A percentile compares a stretch with the other conserved stretches of the same genome.
Conservation (phyloP, 345 rosid species). For the Erucastrum elatum region DNA sequence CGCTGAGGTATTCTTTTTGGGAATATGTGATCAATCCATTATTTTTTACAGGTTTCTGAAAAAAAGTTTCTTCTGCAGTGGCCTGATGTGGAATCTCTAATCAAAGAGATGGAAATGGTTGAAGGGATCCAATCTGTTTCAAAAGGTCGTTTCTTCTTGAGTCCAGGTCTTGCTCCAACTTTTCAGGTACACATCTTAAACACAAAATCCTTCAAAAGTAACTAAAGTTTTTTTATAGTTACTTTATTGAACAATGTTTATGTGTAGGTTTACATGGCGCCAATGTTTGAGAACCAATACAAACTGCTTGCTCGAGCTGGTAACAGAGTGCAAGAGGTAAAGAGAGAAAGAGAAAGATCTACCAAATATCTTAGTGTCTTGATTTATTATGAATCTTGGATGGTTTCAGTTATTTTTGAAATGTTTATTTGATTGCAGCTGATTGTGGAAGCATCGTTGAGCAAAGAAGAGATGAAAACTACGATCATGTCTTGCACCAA, state of each 20-base stretch:
- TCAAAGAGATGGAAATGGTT: constrained; percentile 71
- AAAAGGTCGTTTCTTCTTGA: constrained; percentile 84
- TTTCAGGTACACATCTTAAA: constrained; percentile 61
- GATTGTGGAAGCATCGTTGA: constrained; percentile 70
- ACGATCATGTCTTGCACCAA: constrained; percentile 73
- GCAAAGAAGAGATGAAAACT: constrained; percentile 81
- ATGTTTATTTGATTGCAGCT: constrained; percentile 46
- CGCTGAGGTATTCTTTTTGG: constrained; percentile 54
- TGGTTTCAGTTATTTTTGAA: not conserved
- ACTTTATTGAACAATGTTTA: not conserved
- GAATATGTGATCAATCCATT: not conserved
- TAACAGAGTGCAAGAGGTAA: constrained; percentile 97
- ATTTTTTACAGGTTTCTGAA: not conserved
- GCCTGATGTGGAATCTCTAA: constrained; percentile 85
- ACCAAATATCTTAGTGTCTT: not conserved
- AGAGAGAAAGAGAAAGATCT: constrained; percentile 15
- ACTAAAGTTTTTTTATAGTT: not conserved
- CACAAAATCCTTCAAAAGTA: not conserved
- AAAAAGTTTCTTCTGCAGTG: constrained; percentile 53
- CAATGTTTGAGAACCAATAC: constrained; percentile 81
- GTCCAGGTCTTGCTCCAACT: constrained; percentile 95
- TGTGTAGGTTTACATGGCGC: constrained; percentile 90
- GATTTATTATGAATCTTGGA: not conserved
- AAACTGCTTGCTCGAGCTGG: constrained; percentile 91
- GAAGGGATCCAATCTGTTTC: constrained; percentile 78